These are phyloP conservation scores for Pelomyxa schiedti DNA, from an alignment of 78 protist species.

Conservation along the genomic window DNA sequence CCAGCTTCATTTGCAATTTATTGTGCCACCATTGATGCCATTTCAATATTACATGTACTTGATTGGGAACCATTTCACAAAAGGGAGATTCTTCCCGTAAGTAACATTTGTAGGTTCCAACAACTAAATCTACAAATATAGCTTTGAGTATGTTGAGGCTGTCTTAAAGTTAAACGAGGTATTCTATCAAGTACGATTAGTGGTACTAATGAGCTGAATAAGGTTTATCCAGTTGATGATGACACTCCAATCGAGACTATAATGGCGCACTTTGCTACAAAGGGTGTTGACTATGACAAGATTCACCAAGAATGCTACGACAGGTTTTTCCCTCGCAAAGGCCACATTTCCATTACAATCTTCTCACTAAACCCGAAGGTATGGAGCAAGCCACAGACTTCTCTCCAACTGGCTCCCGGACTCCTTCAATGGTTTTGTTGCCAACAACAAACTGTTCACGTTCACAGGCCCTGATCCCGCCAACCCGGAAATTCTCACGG, in stretches of 20 bases:
- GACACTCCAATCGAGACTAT: neutral
- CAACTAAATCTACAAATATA: no score
- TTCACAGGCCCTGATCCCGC: neutral
- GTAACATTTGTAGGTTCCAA: no score
- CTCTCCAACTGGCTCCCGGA: neutral
- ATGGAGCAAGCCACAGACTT: neutral
- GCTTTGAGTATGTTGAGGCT: no score
- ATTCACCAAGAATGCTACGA: neutral
- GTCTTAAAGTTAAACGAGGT: no score
- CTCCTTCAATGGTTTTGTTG: neutral
- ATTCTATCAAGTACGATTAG: neutral
- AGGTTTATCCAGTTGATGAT: constrained; percentile 1
- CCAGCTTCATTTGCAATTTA: constrained; percentile 31
- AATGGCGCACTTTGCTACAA: neutral
- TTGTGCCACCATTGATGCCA: constrained; percentile 9
- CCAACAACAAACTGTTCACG: neutral
- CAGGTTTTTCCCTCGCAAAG: no score
- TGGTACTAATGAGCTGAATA: neutral
- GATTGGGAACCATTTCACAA: constrained; percentile 13
- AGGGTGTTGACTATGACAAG: neutral
- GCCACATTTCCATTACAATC: no score
- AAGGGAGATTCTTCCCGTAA: constrained; percentile 18
- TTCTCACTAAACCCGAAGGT: no score
- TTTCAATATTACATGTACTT: constrained; percentile 3
- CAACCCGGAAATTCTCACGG: neutral